These are phyloP conservation scores for Penicillium sp. DNA, from an alignment of 2,329 filamentous ascomycete species.

Conservation along the genomic window DNA sequence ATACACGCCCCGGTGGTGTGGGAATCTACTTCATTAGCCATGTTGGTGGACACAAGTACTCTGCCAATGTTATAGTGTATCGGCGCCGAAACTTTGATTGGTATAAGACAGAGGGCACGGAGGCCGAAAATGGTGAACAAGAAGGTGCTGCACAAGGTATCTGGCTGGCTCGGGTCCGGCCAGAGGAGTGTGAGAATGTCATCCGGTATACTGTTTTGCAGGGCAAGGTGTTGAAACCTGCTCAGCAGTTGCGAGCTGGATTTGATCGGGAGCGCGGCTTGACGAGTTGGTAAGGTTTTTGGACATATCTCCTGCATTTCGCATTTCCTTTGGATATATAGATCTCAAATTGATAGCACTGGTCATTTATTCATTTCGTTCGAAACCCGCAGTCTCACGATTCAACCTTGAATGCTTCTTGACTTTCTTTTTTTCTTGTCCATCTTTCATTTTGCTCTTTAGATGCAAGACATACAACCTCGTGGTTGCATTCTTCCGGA, in stretches of 20 bases:
- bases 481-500: neutral
- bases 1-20: conserved; percentile 86
- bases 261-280: conserved; percentile 81
- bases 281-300: conserved; percentile 72
- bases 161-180: conserved; percentile 81
- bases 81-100: conserved; percentile 55
- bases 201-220: conserved; percentile 85
- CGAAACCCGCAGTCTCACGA: neutral
- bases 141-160: conserved; percentile 81
- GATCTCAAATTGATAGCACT: neutral
- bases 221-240: conserved; percentile 91
- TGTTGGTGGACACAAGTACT: conserved; percentile 95
- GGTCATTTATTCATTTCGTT: neutral
- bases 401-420: neutral
- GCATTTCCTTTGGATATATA: neutral
- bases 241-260: conserved; percentile 79
- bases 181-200: conserved; percentile 91
- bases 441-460: neutral
- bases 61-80: conserved; percentile 92
- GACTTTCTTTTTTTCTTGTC: neutral
- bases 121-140: conserved; percentile 35
- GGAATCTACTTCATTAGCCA: conserved; percentile 97
- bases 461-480: neutral
- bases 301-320: neutral
- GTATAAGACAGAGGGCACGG: conserved; percentile 28